Percentiles rank a stretch among this genome's conserved stretches.
Conservation (phyloP, 225 moss, liverwort and hornwort species). For the Polytrichum formosum region DNA sequence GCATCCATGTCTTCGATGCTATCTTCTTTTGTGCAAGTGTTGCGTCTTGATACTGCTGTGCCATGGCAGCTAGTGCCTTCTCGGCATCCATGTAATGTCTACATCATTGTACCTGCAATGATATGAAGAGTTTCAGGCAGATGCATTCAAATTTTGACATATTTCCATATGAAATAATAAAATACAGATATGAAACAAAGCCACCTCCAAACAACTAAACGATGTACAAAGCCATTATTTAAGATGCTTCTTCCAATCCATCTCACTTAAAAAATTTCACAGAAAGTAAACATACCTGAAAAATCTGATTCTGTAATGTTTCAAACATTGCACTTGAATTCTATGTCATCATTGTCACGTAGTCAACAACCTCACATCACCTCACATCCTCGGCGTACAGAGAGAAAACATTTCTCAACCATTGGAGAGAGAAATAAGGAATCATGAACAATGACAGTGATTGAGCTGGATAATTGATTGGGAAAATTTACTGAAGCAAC, state of each 20-base stretch:
- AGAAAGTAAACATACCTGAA: too few species aligned
- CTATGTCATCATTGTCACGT: too few species aligned
- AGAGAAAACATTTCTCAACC: too few species aligned
- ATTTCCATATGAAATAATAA: background rate
- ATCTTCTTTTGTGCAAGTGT: conserved; percentile 75
- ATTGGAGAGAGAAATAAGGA: too few species aligned
- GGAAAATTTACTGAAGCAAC: too few species aligned
- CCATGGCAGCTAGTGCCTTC: conserved; percentile 33
- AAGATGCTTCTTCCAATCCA: background rate
- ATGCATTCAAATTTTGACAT: background rate
- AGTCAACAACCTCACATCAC: too few species aligned
- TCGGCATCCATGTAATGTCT: conserved; percentile 38
- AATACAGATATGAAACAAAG: background rate
- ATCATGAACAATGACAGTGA: too few species aligned
- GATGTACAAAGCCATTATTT: background rate
- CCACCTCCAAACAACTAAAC: background rate
- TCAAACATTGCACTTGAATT: too few species aligned
- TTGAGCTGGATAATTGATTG: too few species aligned
- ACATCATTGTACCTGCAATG: conserved; percentile 42
- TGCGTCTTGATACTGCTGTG: conserved; percentile 38
- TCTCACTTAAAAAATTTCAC: background rate
- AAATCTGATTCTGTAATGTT: too few species aligned
- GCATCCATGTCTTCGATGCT: conserved; percentile 84
- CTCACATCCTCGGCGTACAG: too few species aligned
- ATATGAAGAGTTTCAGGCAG: background rate